Evolutionary conservation across 2,329 filamentous ascomycete species (phyloP).

Genomic region (Domatiomyces catenatus): DNA sequence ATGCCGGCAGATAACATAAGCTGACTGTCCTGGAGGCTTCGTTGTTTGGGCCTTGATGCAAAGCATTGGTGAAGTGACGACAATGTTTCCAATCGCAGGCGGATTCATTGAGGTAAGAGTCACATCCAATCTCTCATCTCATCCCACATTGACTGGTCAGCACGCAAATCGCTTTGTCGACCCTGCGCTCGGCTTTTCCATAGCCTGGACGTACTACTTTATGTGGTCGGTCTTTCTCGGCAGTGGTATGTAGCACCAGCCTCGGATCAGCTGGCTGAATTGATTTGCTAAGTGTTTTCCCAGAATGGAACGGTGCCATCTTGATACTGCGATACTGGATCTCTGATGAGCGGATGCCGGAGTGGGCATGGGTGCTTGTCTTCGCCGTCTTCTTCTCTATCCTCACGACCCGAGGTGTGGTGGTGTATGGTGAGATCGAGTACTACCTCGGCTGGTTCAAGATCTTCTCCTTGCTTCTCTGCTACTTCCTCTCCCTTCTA

Average conservation of each 20-base stretch:
- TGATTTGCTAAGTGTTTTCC: slow-evolving; percentile 38
- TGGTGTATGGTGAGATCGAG: slow-evolving; percentile 40
- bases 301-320: slow-evolving; percentile 32
- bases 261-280: slow-evolving; percentile 59
- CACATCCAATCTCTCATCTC: slow-evolving; percentile 1
- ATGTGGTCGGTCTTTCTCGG: slow-evolving; percentile 24
- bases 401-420: slow-evolving; percentile 27
- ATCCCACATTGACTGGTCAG: slow-evolving; percentile 3
- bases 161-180: slow-evolving; percentile 29
- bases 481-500: slow-evolving; percentile 23
- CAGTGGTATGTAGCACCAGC: slow-evolving; percentile 34
- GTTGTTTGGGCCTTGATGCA: slow-evolving; percentile 3
- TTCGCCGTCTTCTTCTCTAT: slow-evolving; percentile 31
- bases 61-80: slow-evolving; percentile 3
- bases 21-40: background rate
- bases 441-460: slow-evolving; percentile 28
- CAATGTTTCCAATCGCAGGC: slow-evolving; percentile 2
- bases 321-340: slow-evolving; percentile 33
- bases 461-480: slow-evolving; percentile 21
- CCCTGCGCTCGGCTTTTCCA: slow-evolving; percentile 32
- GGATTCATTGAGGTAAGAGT: slow-evolving; percentile 4
- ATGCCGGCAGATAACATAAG: background rate
- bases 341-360: slow-evolving; percentile 25
- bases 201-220: slow-evolving; percentile 29
- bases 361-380: slow-evolving; percentile 33